These are phyloP conservation scores for Volvox carteri DNA, from an alignment of 163 green algal genomes.

Conservation along the genomic window DNA sequence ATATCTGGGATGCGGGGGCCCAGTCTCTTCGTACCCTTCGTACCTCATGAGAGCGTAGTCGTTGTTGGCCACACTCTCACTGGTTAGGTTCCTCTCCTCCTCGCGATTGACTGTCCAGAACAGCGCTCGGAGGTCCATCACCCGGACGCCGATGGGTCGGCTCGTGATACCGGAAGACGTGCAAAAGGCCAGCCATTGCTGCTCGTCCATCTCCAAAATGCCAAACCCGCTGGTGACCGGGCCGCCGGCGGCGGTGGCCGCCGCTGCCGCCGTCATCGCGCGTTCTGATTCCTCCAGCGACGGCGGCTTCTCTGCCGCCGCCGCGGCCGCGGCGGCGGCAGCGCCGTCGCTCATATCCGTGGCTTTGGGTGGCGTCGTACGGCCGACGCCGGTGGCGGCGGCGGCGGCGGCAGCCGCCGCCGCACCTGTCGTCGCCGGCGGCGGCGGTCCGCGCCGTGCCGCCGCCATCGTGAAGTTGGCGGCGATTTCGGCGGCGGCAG, in stretches of 20 bases:
- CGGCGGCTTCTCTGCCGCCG: neutral
- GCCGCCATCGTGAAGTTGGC: slow-evolving; percentile 4
- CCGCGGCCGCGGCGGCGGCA: slow-evolving; percentile 1
- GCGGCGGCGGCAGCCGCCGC: neutral
- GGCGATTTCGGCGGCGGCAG: slow-evolving; percentile 18
- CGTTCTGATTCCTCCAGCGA: neutral
- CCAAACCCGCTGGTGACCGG: neutral
- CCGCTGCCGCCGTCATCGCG: neutral
- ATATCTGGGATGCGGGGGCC: too few species aligned
- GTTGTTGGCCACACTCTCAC: slow-evolving; percentile 38
- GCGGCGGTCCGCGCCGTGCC: neutral
- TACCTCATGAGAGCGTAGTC: slow-evolving; percentile 37
- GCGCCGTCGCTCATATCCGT: neutral
- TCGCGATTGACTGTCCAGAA: slow-evolving; percentile 46
- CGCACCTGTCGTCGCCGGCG: neutral
- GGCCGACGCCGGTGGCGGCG: neutral
- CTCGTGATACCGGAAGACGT: neutral
- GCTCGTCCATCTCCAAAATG: slow-evolving; percentile 42
- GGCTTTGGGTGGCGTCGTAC: neutral
- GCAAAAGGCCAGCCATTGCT: slow-evolving; percentile 40
- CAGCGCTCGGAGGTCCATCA: slow-evolving; percentile 14
- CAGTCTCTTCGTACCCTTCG: too few species aligned
- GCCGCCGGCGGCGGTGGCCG: neutral
- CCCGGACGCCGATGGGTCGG: neutral
- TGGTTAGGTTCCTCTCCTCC: slow-evolving; percentile 47